Evolutionary conservation across 805 yeast species (phyloP).

Genomic region (Wickerhamiella alocasiicola): DNA sequence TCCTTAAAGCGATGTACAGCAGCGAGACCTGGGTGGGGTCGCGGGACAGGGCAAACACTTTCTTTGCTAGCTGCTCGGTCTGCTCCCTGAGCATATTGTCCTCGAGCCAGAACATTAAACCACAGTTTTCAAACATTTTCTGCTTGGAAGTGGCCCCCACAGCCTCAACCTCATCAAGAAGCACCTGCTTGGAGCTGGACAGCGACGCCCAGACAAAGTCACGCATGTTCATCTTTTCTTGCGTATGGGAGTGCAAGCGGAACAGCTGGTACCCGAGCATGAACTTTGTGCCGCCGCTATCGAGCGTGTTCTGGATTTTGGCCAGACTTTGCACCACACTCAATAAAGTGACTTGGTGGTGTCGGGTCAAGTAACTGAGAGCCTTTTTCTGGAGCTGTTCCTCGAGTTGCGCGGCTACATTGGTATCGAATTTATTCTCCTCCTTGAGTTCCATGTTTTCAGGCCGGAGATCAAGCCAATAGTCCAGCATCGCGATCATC

Average conservation of each 20-base stretch:
- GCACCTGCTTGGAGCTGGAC: conserved; percentile 59
- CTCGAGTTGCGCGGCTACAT: conserved; percentile 31
- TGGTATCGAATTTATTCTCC: conserved; percentile 18
- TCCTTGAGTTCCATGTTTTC: neutral
- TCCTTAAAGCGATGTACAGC: conserved; percentile 63
- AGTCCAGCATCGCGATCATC: conserved; percentile 33
- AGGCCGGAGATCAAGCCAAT: conserved; percentile 19
- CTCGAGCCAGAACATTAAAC: conserved; percentile 61
- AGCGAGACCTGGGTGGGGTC: conserved; percentile 70
- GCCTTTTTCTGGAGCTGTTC: conserved; percentile 52
- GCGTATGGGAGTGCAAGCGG: conserved; percentile 38
- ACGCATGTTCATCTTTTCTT: conserved; percentile 51
- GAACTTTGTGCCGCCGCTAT: conserved; percentile 36
- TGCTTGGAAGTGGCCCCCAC: conserved; percentile 4
- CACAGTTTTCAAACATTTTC: conserved; percentile 37
- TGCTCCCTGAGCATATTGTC: conserved; percentile 35
- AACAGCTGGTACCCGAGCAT: conserved; percentile 58
- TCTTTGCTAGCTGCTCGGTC: conserved; percentile 59
- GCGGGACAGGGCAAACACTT: conserved; percentile 47
- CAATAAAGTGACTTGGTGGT: conserved; percentile 75
- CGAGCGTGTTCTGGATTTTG: conserved; percentile 27
- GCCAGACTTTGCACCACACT: conserved; percentile 54
- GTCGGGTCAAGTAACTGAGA: conserved; percentile 74
- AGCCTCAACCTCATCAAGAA: conserved; percentile 39
- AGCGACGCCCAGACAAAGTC: conserved; percentile 84